These are phyloP conservation scores for Berberis vulgaris DNA, from an alignment of 164 flowering plant genomes.

Conservation along the genomic window DNA sequence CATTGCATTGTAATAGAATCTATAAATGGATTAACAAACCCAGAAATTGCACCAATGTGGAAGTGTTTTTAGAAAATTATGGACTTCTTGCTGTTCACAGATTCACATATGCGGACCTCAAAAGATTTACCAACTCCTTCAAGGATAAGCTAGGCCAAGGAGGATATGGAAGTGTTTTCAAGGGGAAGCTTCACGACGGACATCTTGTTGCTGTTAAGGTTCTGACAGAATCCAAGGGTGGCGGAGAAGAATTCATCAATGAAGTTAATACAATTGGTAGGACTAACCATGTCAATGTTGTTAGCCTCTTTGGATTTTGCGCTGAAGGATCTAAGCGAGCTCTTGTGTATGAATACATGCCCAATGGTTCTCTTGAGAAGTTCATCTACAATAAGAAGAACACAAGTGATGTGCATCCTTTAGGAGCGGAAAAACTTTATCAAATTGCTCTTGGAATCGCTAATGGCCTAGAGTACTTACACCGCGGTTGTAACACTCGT, in stretches of 20 bases:
- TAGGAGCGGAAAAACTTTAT: neutral
- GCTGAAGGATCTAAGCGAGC: neutral
- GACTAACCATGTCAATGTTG: conserved; percentile 2
- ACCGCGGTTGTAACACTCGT: neutral
- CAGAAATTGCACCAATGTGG: neutral
- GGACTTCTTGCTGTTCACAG: neutral
- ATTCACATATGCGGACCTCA: neutral
- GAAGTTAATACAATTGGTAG: neutral
- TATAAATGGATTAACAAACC: neutral
- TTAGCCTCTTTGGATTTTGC: neutral
- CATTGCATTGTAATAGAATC: neutral
- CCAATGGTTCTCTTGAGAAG: neutral
- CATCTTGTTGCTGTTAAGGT: neutral
- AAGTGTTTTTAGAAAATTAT: neutral
- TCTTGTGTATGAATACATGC: conserved; percentile 1
- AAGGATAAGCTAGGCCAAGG: neutral
- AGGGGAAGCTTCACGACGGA: neutral
- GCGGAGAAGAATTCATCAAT: conserved; percentile 1
- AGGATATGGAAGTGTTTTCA: neutral
- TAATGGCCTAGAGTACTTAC: neutral
- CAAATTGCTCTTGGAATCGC: neutral
- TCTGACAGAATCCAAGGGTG: neutral
- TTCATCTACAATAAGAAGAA: neutral
- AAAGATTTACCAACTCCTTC: neutral
- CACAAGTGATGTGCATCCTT: neutral